phyloP scores from a whole-genome alignment of 2,329 filamentous ascomycete genomes.

The Macrophomina phaseolina region DNA sequence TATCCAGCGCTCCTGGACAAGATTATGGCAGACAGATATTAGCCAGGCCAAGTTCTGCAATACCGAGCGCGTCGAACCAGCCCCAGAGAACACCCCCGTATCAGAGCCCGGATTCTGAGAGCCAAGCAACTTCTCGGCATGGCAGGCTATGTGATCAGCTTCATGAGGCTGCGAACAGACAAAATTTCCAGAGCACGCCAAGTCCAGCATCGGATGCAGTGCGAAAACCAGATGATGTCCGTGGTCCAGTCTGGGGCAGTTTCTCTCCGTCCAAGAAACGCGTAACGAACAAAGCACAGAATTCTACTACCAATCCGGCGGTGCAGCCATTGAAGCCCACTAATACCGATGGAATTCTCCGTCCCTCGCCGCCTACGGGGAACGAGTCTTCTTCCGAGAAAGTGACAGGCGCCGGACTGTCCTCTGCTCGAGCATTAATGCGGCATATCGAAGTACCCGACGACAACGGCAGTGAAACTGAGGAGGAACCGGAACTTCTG shows the following conservation, averaged over 20 bases:
- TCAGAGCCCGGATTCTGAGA: not conserved
- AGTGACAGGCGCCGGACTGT: too few relatives aligned
- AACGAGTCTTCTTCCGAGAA: not conserved
- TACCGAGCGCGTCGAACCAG: not conserved
- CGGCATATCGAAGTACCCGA: not conserved
- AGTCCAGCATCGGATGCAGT: not conserved
- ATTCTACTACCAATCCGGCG: not conserved
- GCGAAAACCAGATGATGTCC: not conserved
- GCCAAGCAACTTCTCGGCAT: not conserved
- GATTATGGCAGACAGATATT: not conserved
- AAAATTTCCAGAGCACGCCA: not conserved
- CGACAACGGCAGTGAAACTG: slow-evolving; percentile 9
- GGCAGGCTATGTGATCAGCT: slow-evolving; percentile 3
- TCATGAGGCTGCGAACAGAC: not conserved
- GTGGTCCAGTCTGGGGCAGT: slow-evolving; percentile 12
- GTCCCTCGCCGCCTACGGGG: not conserved
- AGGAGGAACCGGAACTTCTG: not conserved
- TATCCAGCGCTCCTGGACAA: not conserved
- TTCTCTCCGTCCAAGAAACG: not conserved
- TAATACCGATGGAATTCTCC: not conserved
- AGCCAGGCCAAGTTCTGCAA: not conserved
- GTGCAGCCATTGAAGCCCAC: not conserved
- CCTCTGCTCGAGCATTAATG: not conserved
- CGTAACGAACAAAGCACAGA: not conserved
- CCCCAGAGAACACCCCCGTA: not conserved